phyloP scores from a whole-genome alignment of 2,329 filamentous ascomycete species.

The Epichloe sibirici region DNA sequence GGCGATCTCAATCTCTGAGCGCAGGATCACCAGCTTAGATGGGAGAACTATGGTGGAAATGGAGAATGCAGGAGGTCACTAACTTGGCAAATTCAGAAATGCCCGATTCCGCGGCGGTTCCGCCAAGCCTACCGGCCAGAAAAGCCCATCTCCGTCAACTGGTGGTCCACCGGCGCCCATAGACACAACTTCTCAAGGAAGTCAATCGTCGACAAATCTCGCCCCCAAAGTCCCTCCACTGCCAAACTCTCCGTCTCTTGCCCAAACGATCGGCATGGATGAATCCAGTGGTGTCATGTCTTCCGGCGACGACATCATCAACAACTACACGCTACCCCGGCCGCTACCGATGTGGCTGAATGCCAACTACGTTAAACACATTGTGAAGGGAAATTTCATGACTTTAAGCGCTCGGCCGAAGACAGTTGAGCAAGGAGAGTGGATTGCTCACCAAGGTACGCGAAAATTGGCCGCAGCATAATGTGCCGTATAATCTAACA shows the following conservation, averaged over 20 bases:
- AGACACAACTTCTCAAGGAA: slow-evolving; percentile 32
- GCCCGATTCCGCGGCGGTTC: slow-evolving; percentile 46
- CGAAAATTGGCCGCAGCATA: neutral
- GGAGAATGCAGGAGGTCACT: slow-evolving; percentile 1
- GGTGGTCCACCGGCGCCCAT: slow-evolving; percentile 31
- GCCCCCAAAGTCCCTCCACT: slow-evolving; percentile 49
- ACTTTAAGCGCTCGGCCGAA: slow-evolving; percentile 85
- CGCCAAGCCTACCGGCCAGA: slow-evolving; percentile 37
- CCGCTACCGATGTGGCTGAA: slow-evolving; percentile 64
- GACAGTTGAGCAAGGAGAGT: slow-evolving; percentile 88
- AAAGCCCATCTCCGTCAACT: slow-evolving; percentile 38
- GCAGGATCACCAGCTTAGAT: neutral
- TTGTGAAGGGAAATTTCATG: slow-evolving; percentile 96
- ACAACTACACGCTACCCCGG: slow-evolving; percentile 51
- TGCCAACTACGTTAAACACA: slow-evolving; percentile 64
- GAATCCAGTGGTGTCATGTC: slow-evolving; percentile 37
- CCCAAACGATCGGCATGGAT: slow-evolving; percentile 58
- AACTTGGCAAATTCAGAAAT: slow-evolving; percentile 31
- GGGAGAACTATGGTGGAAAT: neutral
- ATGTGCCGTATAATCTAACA: neutral
- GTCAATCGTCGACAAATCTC: slow-evolving; percentile 37
- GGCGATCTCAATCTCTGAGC: neutral
- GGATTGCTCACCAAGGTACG: slow-evolving; percentile 88
- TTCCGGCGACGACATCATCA: slow-evolving; percentile 42
- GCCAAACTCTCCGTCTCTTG: slow-evolving; percentile 50